phyloP scores from a whole-genome alignment of 208 protist species.

The Trypanosoma platydactyli region DNA sequence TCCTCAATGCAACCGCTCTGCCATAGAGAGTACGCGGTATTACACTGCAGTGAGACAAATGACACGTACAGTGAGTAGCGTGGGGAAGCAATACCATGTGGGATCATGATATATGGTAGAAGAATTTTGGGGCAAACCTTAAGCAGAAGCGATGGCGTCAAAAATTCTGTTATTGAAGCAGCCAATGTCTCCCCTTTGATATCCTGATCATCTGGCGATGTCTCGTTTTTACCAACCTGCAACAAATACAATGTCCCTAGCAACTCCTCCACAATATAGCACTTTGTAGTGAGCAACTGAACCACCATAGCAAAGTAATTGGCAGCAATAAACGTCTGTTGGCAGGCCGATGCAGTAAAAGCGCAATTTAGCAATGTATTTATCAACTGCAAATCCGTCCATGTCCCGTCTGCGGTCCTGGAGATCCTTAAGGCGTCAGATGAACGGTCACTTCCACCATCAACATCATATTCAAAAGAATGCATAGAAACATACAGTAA shows the following conservation, averaged over 20 bases:
- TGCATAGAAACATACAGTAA: not conserved
- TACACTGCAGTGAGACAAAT: constrained; percentile 53
- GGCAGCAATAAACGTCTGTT: constrained; percentile 41
- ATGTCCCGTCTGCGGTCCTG: not conserved
- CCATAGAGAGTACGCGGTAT: constrained; percentile 60
- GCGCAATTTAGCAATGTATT: constrained; percentile 34
- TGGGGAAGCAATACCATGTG: not conserved
- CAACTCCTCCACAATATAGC: constrained; percentile 56
- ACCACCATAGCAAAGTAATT: constrained; percentile 59
- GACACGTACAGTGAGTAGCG: constrained; percentile 33
- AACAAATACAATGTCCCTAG: constrained; percentile 15
- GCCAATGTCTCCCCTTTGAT: not conserved
- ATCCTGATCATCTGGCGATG: not conserved
- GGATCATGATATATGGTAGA: constrained; percentile 11
- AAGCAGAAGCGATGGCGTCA: constrained; percentile 35
- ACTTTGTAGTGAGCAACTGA: constrained; percentile 56
- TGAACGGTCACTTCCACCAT: too few relatives aligned
- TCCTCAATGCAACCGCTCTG: constrained; percentile 55
- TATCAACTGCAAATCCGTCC: constrained; percentile 42
- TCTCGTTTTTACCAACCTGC: not conserved
- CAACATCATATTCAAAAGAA: not conserved
- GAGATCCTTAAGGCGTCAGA: not conserved
- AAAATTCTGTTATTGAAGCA: constrained; percentile 23
- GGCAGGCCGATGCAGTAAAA: constrained; percentile 29
- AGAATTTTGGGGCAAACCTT: constrained; percentile 55